phyloP scores from a whole-genome alignment of 169 alveolate species.

The Perkinsus olseni region DNA sequence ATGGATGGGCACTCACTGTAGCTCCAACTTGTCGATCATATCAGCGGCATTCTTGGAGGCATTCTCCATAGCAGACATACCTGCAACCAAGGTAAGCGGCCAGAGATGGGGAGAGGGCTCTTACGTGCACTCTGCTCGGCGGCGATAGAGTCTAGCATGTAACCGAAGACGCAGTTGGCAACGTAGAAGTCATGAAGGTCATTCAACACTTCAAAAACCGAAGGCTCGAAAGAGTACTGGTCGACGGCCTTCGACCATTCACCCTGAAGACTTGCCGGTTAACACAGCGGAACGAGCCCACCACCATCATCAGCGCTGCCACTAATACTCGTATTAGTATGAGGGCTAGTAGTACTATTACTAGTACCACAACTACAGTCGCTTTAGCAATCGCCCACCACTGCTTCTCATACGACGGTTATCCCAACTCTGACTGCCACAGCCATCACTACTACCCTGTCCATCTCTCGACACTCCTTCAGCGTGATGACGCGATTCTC shows the following conservation, averaged over 20 bases:
- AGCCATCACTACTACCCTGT: constrained; percentile 13
- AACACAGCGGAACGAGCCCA: neutral
- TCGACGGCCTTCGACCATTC: neutral
- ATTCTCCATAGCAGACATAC: constrained; percentile 78
- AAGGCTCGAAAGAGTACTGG: neutral
- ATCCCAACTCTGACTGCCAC: constrained; percentile 12
- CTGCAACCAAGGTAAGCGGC: constrained; percentile 25
- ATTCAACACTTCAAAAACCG: neutral
- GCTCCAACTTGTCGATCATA: constrained; percentile 58
- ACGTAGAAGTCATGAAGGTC: constrained; percentile 32
- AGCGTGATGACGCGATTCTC: constrained; percentile 5
- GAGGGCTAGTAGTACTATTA: no score
- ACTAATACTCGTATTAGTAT: no score
- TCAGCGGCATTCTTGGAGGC: constrained; percentile 75
- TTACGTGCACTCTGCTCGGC: constrained; percentile 31
- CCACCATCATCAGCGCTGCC: neutral
- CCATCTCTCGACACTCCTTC: neutral
- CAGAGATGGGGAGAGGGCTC: neutral
- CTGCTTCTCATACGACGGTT: constrained; percentile 22
- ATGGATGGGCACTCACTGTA: constrained; percentile 40
- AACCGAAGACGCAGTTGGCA: constrained; percentile 32
- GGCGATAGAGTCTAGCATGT: constrained; percentile 36
- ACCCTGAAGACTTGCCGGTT: neutral
- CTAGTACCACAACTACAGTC: no score
- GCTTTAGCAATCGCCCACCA: constrained; percentile 11